A percentile compares a stretch with the other conserved stretches of the same genome.
phyloP scores from a whole-genome alignment of 495 filamentous ascomycete genomes.

The Parathielavia appendiculata region DNA sequence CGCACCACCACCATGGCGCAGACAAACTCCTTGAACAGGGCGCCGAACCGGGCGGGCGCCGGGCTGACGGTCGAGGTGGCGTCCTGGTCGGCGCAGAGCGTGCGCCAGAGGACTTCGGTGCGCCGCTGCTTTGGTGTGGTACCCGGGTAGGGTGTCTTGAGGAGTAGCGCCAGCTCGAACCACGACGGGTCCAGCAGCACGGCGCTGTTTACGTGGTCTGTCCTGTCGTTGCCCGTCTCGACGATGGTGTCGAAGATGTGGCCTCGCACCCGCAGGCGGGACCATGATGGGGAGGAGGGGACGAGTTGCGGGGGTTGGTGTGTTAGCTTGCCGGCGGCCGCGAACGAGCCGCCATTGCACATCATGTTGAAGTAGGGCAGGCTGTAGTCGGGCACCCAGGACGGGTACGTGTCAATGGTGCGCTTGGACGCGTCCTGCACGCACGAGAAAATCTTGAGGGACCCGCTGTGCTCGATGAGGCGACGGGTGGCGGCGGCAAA shows the following conservation, averaged over 20 bases:
- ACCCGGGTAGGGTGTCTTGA: conserved; percentile 8
- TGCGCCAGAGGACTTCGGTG: conserved; percentile 19
- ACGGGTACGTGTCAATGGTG: conserved; percentile 6
- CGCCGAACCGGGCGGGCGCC: conserved; percentile 5
- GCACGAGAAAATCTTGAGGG: conserved; percentile 11
- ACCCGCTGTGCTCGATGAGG: conserved; percentile 11
- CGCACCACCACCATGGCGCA: conserved; percentile 18
- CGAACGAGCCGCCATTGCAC: conserved; percentile 8
- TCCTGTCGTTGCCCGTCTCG: conserved; percentile 8
- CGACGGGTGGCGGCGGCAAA: conserved; percentile 8
- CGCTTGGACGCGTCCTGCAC: conserved; percentile 10
- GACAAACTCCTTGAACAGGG: conserved; percentile 12
- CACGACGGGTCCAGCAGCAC: conserved; percentile 12
- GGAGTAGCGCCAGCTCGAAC: conserved; percentile 13
- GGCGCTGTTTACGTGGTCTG: conserved; percentile 13
- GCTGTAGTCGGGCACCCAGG: conserved; percentile 17
- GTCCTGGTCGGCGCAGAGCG: conserved; percentile 17
- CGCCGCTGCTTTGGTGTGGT: conserved; percentile 5
- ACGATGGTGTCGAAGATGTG: conserved; percentile 10
- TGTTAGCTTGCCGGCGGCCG: not conserved
- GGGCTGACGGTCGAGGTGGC: conserved; percentile 2
- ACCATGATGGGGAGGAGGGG: conserved; percentile 1
- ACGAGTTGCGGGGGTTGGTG: not conserved
- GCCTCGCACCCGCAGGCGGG: conserved; percentile 2
- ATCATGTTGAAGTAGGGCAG: conserved; percentile 16